Conservation (phyloP, 495 filamentous ascomycete genomes). For the Aspergillus nidulans region DNA sequence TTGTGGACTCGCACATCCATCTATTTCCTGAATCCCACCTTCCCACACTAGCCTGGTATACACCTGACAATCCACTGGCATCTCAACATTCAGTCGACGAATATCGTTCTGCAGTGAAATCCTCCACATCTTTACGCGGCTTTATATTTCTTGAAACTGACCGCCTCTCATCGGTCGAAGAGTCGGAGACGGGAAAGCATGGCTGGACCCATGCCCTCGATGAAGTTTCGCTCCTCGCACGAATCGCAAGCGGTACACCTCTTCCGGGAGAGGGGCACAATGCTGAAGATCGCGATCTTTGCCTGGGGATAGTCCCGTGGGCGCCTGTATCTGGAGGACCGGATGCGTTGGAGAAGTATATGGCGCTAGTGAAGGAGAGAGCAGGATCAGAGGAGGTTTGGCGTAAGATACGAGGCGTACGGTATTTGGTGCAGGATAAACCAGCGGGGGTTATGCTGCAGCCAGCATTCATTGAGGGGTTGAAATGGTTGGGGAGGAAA, state of each 20-base stretch:
- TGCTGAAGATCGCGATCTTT: constrained; percentile 44
- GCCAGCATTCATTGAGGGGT: constrained; percentile 58
- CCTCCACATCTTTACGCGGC: constrained; percentile 43
- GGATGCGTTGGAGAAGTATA: constrained; percentile 43
- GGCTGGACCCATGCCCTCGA: constrained; percentile 59
- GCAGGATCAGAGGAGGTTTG: constrained; percentile 30
- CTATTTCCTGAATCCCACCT: constrained; percentile 67
- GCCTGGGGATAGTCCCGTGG: constrained; percentile 72
- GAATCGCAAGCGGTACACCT: constrained; percentile 58
- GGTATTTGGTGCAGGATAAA: constrained; percentile 79
- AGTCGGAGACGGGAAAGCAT: constrained; percentile 24
- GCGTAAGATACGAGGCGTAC: constrained; percentile 63
- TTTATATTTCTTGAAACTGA: constrained; percentile 83
- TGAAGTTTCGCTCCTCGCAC: constrained; percentile 63
- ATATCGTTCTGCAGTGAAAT: constrained; percentile 38
- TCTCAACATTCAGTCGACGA: constrained; percentile 59
- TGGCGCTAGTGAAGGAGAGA: constrained; percentile 38
- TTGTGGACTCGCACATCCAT: constrained; percentile 87
- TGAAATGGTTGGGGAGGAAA: constrained; percentile 61
- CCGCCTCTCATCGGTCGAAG: constrained; percentile 54
- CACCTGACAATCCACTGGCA: constrained; percentile 50
- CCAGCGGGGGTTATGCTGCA: constrained; percentile 56
- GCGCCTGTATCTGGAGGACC: constrained; percentile 67
- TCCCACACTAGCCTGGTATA: constrained; percentile 60
- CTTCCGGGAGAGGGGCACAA: constrained; percentile 56